These are phyloP conservation scores for Nephelium lappaceum DNA, from an alignment of 345 rosid genomes.

Conservation along the genomic window DNA sequence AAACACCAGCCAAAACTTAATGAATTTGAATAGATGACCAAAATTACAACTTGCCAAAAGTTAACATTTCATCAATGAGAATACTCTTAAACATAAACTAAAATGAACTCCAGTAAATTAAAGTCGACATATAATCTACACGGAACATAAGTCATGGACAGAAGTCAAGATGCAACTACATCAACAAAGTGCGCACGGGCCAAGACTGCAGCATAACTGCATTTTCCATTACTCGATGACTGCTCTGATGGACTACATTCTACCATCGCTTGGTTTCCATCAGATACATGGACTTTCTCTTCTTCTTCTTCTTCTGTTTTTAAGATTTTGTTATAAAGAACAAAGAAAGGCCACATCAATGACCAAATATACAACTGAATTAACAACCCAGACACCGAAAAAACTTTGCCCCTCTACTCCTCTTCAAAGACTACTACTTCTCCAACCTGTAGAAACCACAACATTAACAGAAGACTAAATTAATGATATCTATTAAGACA, in stretches of 20 bases:
- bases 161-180: slow-evolving; percentile 39
- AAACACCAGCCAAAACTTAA: slow-evolving; percentile 17
- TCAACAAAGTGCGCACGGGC: slow-evolving; percentile 47
- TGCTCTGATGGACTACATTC: slow-evolving; percentile 33
- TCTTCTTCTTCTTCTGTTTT: slow-evolving; percentile 45
- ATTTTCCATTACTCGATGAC: slow-evolving; percentile 31
- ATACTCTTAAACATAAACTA: background rate
- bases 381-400: slow-evolving; percentile 15
- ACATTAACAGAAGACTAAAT: background rate
- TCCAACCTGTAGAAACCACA: background rate
- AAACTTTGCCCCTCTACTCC: slow-evolving; percentile 3
- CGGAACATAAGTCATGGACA: background rate
- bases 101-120: background rate
- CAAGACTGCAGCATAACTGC: slow-evolving; percentile 29
- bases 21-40: background rate
- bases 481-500: background rate
- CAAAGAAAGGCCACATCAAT: slow-evolving; percentile 69
- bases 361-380: slow-evolving; percentile 19
- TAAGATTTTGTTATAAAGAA: slow-evolving; percentile 61
- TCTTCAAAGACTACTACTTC: slow-evolving; percentile 7
- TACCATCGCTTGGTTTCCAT: slow-evolving; percentile 25
- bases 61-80: background rate
- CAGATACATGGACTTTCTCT: slow-evolving; percentile 23
- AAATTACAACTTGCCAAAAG: background rate
- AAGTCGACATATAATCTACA: slow-evolving; percentile 5